These are phyloP conservation scores for Coffea canephora DNA, from an alignment of 257 asterid genomes.

Conservation along the genomic window DNA sequence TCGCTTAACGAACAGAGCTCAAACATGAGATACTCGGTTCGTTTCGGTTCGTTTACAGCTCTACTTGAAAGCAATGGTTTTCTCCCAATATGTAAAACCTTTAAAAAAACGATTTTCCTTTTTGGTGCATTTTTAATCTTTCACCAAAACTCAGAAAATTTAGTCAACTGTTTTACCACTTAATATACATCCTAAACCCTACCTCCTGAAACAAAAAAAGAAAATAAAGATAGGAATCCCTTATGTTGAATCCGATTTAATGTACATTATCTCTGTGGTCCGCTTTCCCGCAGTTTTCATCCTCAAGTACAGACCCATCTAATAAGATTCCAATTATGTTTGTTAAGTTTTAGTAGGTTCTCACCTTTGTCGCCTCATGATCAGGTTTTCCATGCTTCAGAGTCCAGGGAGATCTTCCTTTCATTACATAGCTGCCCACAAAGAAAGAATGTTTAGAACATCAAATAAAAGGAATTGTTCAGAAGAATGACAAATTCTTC, in stretches of 20 bases:
- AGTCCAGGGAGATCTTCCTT: constrained; percentile 89
- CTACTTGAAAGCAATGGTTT: background rate
- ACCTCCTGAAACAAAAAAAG: too few species aligned
- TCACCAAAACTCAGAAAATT: background rate
- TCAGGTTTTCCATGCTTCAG: constrained; percentile 94
- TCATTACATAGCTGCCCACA: constrained; percentile 66
- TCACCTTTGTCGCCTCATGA: constrained; percentile 78
- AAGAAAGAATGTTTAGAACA: constrained; percentile 21
- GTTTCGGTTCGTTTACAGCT: too few species aligned
- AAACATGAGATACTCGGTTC: too few species aligned
- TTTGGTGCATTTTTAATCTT: background rate
- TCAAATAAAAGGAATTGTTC: background rate
- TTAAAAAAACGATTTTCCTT: too few species aligned
- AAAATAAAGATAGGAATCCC: background rate
- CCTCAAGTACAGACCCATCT: background rate
- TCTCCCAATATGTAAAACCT: background rate
- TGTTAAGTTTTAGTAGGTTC: constrained; percentile 18
- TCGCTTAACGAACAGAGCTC: too few species aligned
- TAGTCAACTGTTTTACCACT: background rate
- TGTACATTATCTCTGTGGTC: background rate
- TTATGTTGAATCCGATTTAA: background rate
- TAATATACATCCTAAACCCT: background rate
- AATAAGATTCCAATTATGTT: background rate
- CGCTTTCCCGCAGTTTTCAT: background rate
- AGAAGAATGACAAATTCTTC: background rate